Conservation (phyloP, 371 early-diverging fungal genomes). For the Mucor ambiguus region DNA sequence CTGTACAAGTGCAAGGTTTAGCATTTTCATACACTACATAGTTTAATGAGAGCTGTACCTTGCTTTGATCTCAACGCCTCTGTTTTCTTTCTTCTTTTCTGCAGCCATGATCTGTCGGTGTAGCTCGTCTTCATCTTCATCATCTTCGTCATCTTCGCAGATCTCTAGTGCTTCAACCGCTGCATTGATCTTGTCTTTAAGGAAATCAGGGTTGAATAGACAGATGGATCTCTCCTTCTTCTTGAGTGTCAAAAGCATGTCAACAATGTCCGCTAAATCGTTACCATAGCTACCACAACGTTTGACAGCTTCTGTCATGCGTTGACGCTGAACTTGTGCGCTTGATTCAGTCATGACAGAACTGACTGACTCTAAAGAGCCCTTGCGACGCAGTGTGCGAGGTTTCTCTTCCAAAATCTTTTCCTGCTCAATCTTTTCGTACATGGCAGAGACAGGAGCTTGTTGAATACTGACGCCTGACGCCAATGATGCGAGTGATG, state of each 20-base stretch:
- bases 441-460: slow-evolving; percentile 6
- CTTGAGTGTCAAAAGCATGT: slow-evolving; percentile 47
- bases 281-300: slow-evolving; percentile 22
- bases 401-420: slow-evolving; percentile 6
- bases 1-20: background rate
- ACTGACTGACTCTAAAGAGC: slow-evolving; percentile 39
- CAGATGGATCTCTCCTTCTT: slow-evolving; percentile 47
- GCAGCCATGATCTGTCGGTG: background rate
- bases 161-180: slow-evolving; percentile 44
- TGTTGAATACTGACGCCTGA: slow-evolving; percentile 40
- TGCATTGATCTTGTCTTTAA: slow-evolving; percentile 38
- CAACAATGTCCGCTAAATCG: slow-evolving; percentile 35
- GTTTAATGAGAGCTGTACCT: slow-evolving; percentile 9
- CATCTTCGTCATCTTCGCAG: slow-evolving; percentile 35
- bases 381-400: slow-evolving; percentile 28
- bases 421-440: slow-evolving; percentile 20
- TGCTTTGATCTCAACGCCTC: slow-evolving; percentile 1
- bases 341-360: slow-evolving; percentile 44
- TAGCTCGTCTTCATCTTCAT: slow-evolving; percentile 6
- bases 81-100: background rate
- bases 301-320: slow-evolving; percentile 43
- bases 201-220: slow-evolving; percentile 46
- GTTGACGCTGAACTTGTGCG: slow-evolving; percentile 34
- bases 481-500: slow-evolving; percentile 44
- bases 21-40: background rate